phyloP scores from a whole-genome alignment of 1,284 basidiomycete genomes.

The Ceratobasidium sp. region DNA sequence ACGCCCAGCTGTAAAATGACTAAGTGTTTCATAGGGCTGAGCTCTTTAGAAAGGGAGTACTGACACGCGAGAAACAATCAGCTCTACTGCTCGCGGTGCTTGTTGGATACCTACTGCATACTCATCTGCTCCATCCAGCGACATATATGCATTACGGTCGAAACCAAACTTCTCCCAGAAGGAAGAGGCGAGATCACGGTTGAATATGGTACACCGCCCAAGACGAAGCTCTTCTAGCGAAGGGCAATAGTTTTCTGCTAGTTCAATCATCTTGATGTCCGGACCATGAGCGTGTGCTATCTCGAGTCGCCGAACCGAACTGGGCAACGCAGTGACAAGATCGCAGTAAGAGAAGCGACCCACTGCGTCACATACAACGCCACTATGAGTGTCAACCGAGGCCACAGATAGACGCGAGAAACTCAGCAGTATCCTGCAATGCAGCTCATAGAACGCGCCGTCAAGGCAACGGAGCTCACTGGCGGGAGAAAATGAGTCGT shows the following conservation, averaged over 20 bases:
- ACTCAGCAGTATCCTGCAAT: background rate
- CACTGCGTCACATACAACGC: background rate
- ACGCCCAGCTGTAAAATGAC: constrained; percentile 5
- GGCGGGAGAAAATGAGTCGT: background rate
- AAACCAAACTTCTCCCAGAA: constrained; percentile 34
- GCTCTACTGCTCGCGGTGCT: background rate
- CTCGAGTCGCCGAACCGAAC: constrained; percentile 19
- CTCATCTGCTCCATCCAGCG: constrained; percentile 12
- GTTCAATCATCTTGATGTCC: constrained; percentile 4
- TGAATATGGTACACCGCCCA: constrained; percentile 39
- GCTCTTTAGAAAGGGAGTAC: constrained; percentile 14
- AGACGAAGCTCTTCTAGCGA: constrained; percentile 17
- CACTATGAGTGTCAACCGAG: constrained; percentile 16
- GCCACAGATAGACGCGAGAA: background rate
- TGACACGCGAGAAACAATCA: background rate
- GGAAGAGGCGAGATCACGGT: constrained; percentile 22
- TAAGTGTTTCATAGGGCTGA: constrained; percentile 7
- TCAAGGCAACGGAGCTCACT: constrained; percentile 38
- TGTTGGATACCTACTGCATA: background rate
- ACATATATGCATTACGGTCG: constrained; percentile 40
- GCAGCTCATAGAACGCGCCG: background rate
- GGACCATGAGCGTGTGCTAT: constrained; percentile 17
- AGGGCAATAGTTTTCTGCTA: constrained; percentile 2
- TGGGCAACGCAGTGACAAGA: constrained; percentile 6
- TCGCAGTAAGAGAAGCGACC: constrained; percentile 19